Evolutionary conservation across 257 asterid genomes (phyloP), one percentile per base, ranked within the genome.

Genomic region (Petunia axillaris): DNA sequence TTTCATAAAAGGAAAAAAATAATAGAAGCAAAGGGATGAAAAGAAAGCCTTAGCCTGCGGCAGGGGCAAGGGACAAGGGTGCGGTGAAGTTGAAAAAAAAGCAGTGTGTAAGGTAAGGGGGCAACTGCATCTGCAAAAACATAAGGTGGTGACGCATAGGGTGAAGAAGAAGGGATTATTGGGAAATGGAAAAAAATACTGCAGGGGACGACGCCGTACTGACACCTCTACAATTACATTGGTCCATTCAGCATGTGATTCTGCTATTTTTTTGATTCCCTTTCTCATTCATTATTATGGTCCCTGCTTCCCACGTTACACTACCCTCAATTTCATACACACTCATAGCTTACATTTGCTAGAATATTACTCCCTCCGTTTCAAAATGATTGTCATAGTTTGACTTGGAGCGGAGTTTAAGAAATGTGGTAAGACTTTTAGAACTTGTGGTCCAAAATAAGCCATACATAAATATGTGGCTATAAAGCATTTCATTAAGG

Each of bases 211-310:
- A 73, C 77, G 77, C 77, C 77, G 77, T 73, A 73, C 44, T 73
- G 77, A 73, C 77, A 73, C 62, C 1, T 50, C 62, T 35, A 73
- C 35, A 5, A 73, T 10, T 10, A 50, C 36, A 48, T 35, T 48
- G 77, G 77, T 73, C 62, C 77, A 73, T 73, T 73, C 9, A 50
- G 44, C 77, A 73, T 73, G 77, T 73, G 77, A 73, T 73, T 73
- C 77, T 73, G 77, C 77, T 48, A 48, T 48, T 71, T 71, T 71
- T 50, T 57, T 62, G 46, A 73, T 73, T 73, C 57, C 62, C 62
- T 57, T 73, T 73, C 55, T 73, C 43, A 48, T 50, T 71, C 60
- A 25, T 25, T 25, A 25, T 25, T 25, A 25, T 50, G 77, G 77
- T 73, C 77, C 77, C 77, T 50, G 60, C 25, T 35, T 2, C 77